Evolutionary conservation across 768 basidiomycete species (phyloP), one percentile per base, ranked within the genome.

Genomic region (Chalciporus chontae): DNA sequence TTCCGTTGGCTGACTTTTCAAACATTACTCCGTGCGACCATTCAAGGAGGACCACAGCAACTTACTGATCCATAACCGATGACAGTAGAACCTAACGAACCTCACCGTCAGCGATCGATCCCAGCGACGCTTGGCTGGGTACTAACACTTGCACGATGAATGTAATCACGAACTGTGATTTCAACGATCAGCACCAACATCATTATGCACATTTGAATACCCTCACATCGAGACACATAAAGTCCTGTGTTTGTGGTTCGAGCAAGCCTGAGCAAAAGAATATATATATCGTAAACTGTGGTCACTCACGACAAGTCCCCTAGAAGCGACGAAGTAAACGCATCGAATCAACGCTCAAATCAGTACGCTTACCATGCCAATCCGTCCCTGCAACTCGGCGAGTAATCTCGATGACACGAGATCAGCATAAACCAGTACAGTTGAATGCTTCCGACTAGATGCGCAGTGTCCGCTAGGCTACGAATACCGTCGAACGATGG

Each of bases 61-160:
- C 32, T 37, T 38, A 45, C 44, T 38, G 32, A 45, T 37, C 34
- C 36, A 45, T 24, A 45, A 9, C 5, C 44, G 44, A 37, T 45
- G 44, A n/a, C 44, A 36, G 10, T 45, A 45, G n/a, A 45, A 45
- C 11, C 44, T 45, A 23, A 26, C 2, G 6, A 34, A 37, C 8
- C 5, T 15, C n/a, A 24, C 7, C 14, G 4, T 21, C 32, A 32
- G 24, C 13, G 8, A 18, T n/a, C 21, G 4, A 10, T 13, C 17
- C 2, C 5, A 18, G 8, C 24, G 19, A 5, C 2, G n/a, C 32
- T 29, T 14, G 36, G 3, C 10, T 8, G n/a, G 9, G n/a, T 9
- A 45, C 44, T 11, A 11, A 45, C 44, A 15, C 23, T n/a, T 45
- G 44, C 21, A 45, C 44, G 7, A 37, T 17, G 17, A 45, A 37